Base-by-base conservation (phyloP, 208 protist genomes). In the Acanthamoeba divionensis region DNA sequence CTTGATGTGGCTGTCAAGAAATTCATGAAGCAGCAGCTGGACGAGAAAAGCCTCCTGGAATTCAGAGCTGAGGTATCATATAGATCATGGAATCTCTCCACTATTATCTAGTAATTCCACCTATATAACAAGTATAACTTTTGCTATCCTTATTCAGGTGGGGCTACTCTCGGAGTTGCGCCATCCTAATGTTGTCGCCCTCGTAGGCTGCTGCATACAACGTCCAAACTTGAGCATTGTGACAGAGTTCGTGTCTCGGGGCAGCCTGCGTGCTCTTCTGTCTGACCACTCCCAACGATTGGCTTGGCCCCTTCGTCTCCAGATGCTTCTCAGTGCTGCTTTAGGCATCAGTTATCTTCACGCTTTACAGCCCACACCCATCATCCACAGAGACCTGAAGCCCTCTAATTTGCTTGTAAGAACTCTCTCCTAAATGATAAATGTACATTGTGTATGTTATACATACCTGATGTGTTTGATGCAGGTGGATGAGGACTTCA, bases 21-120 rank as follows among this genome's bases (percentile, higher is more conserved):
- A 6, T 67, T 87, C 79, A 67, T 69, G 55, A 63, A 67, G 54
- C 79, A 87, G 55, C 8, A 41, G 21, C 79, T 87, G 12, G 79
- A 87, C 55, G 79, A 87, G n/a, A 45, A 87, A 6, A 87, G 55
- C 12, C 63, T 87, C 55, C 33, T 67, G 33, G 41, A 45, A 21
- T 87, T 87, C 79, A 15, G 55, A 12, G 55, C 63, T 38, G 79
- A 87, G 36, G 91, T 93, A n/a, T n/a, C n/a, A n/a, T n/a, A n/a
- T n/a, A n/a, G n/a, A n/a, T n/a, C n/a, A n/a, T n/a, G n/a, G n/a
- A n/a, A n/a, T n/a, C n/a, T n/a, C n/a, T n/a, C n/a, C n/a, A n/a
- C n/a, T n/a, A n/a, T n/a, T n/a, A n/a, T n/a, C n/a, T n/a, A n/a
- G n/a, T n/a, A n/a, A n/a, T n/a, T n/a, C n/a, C n/a, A n/a, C n/a